Evolutionary conservation across 1,139 yeast species (phyloP).

Genomic region (Candida mesenterica): DNA sequence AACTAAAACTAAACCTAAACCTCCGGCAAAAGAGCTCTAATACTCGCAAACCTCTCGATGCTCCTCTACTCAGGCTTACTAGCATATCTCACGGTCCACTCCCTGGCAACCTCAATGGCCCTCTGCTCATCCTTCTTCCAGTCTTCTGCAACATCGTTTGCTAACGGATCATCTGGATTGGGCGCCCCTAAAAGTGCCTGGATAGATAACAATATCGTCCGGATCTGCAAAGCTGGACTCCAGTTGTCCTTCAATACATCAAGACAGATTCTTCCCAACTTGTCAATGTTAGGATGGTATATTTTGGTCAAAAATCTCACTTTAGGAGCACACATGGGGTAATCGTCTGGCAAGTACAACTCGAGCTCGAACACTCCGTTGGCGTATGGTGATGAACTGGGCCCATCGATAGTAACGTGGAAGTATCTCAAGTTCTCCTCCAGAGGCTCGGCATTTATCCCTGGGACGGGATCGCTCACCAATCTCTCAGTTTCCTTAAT

Average conservation of each 20-base stretch:
- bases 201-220: constrained; percentile 88
- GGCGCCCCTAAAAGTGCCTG: constrained; percentile 96
- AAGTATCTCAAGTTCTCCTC: constrained; percentile 92
- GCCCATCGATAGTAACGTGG: constrained; percentile 84
- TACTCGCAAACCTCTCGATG: no score
- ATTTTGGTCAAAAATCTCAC: constrained; percentile 89
- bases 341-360: constrained; percentile 81
- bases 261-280: constrained; percentile 90
- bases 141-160: constrained; percentile 95
- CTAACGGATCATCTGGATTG: constrained; percentile 97
- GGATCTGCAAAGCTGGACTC: constrained; percentile 97
- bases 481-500: constrained; percentile 92
- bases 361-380: constrained; percentile 74
- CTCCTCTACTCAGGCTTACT: constrained; percentile 8
- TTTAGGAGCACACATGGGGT: constrained; percentile 92
- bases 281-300: constrained; percentile 95
- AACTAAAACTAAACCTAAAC: no score
- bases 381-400: constrained; percentile 81
- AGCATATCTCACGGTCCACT: constrained; percentile 81
- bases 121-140: constrained; percentile 85
- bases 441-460: constrained; percentile 88
- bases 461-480: constrained; percentile 94
- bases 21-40: no score
- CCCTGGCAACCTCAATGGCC: constrained; percentile 82
- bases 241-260: constrained; percentile 90